Percentiles rank a stretch among this genome's conserved stretches.
phyloP scores from a whole-genome alignment of 2,329 filamentous ascomycete species.

The Talaromyces pinophilus region DNA sequence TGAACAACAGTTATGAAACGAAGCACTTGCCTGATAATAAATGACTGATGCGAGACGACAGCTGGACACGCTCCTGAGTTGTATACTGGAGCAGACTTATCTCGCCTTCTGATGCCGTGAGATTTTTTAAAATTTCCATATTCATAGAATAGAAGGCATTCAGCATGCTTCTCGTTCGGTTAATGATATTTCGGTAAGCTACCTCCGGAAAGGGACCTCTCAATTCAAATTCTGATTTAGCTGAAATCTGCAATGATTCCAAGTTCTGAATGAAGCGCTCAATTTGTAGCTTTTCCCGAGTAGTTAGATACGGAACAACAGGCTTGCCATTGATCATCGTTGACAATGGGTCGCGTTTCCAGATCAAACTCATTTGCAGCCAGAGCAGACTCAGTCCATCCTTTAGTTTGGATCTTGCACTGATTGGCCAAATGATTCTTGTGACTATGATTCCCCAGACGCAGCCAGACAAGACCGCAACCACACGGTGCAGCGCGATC shows the following conservation, averaged over 20 bases:
- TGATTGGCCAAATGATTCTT: slow-evolving; percentile 89
- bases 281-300: slow-evolving; percentile 83
- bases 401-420: slow-evolving; percentile 82
- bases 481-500: slow-evolving; percentile 83
- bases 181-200: slow-evolving; percentile 72
- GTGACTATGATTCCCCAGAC: slow-evolving; percentile 92
- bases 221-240: slow-evolving; percentile 84
- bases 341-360: slow-evolving; percentile 88
- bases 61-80: slow-evolving; percentile 70
- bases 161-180: slow-evolving; percentile 78
- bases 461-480: slow-evolving; percentile 82
- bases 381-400: slow-evolving; percentile 88
- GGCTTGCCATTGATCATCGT: slow-evolving; percentile 64
- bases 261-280: slow-evolving; percentile 75
- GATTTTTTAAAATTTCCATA: slow-evolving; percentile 80
- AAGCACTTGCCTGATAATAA: slow-evolving; percentile 60
- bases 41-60: slow-evolving; percentile 89
- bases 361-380: slow-evolving; percentile 91
- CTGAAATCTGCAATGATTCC: slow-evolving; percentile 70
- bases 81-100: slow-evolving; percentile 78
- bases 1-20: not conserved
- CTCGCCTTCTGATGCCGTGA: slow-evolving; percentile 75
- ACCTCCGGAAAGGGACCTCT: slow-evolving; percentile 80
- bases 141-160: slow-evolving; percentile 97
- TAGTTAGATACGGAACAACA: slow-evolving; percentile 72